Evolutionary conservation across 345 rosid species (phyloP).

Genomic region (Geranium rotundifolium): DNA sequence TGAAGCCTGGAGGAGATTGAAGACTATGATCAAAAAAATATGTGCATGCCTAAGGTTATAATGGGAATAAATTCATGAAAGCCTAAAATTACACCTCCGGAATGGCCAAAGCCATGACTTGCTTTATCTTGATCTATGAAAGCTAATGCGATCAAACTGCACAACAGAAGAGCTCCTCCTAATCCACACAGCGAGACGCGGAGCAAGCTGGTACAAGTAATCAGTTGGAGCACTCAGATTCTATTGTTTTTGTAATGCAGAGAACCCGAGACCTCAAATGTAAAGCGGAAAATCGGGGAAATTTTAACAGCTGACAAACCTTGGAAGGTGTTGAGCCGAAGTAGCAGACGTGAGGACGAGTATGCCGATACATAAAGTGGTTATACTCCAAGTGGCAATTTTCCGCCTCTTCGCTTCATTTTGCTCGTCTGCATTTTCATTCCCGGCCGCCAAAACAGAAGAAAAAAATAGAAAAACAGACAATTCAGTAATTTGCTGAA

Average conservation of each 20-base stretch:
- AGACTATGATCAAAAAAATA: too few relatives aligned
- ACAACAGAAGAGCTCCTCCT: not conserved
- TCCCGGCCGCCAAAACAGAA: too few relatives aligned
- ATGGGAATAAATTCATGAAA: too few relatives aligned
- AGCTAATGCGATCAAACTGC: not conserved
- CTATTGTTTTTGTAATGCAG: too few relatives aligned
- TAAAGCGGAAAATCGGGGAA: not conserved
- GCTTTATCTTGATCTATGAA: not conserved
- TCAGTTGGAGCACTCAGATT: not conserved
- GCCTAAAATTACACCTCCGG: not conserved
- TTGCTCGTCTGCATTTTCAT: not conserved
- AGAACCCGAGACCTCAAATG: not conserved
- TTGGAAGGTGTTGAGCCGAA: not conserved
- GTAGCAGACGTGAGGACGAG: not conserved
- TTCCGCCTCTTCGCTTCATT: not conserved
- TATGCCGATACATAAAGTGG: not conserved
- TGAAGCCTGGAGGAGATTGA: not conserved
- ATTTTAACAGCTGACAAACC: not conserved
- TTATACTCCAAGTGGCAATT: not conserved
- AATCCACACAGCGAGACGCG: not conserved
- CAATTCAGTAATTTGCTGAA: too few relatives aligned
- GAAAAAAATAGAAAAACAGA: too few relatives aligned
- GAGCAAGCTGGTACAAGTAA: not conserved
- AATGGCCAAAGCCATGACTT: not conserved
- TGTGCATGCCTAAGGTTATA: too few relatives aligned